Base-by-base conservation (phyloP, 257 asterid genomes). In the Nemophila menziesii region DNA sequence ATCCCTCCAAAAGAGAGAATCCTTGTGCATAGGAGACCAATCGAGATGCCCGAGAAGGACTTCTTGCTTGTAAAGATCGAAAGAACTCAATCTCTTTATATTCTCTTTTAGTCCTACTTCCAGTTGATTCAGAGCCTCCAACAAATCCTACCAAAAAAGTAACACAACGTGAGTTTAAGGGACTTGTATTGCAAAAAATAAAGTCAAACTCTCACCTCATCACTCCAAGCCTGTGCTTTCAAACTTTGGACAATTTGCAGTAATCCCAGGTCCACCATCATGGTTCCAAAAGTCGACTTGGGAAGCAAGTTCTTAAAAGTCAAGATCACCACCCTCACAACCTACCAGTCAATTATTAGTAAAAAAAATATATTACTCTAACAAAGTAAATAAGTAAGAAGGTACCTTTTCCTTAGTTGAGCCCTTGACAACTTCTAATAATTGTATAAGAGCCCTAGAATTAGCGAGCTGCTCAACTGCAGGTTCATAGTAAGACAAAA, bases 161-260 rank as follows among this genome's bases (percentile, higher is more conserved):
- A 41, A 20, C 15, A 18, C 39, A 29, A 11, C 20, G 14, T 9
- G 5, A 43, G 8, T 36, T 51, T 16, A 44, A 43, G 20, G 37
- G 6, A 29, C 12, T 29, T 29, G 14, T 46, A 22, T 8, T 22
- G 14, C 40, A 43, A 13, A 33, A 34, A 17, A 14, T 1, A 13
- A 16, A 13, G 44, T 5, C 1, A 33, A 36, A 44, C 16, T 18
- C 78, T 52, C 56, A 81, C 92, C 97, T 82, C 94, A 18, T 86
- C 93, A 51, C 94, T 82, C 94, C 97, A 86, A 50, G 97, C 94
- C 58, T 82, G 93, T 19, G 83, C 86, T 79, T 82, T 86, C 72
- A 82, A 57, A 49, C 65, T 86, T 70, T 74, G 97, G 63, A 86
- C 85, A 55, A 77, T 51, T 58, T 82, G 94, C 27, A 78, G 93